phyloP scores from a whole-genome alignment of 305 asterid genomes.

The Rubia balearica region DNA sequence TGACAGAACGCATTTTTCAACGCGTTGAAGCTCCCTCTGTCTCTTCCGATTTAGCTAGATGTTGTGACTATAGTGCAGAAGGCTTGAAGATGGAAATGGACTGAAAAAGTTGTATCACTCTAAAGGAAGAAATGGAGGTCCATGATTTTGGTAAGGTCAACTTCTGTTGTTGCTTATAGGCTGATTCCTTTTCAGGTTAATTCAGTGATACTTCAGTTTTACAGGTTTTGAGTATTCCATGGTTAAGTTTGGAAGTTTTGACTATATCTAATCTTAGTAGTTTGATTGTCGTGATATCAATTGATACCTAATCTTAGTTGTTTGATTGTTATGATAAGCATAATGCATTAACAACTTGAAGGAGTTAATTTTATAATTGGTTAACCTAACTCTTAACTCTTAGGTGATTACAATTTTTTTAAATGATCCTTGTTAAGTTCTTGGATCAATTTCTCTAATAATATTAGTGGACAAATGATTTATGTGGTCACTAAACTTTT shows the following conservation, averaged over 20 bases:
- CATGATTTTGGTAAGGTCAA: conserved; percentile 2
- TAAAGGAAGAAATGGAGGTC: not conserved
- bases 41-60: not conserved
- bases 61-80: not conserved
- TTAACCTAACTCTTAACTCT: not conserved
- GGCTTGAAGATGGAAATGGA: not conserved
- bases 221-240: not conserved
- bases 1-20: not conserved
- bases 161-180: not conserved
- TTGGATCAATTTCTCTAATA: too few species aligned
- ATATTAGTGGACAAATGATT: too few species aligned
- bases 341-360: not conserved
- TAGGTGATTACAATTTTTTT: too few species aligned
- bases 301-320: not conserved
- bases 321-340: not conserved
- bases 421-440: too few species aligned
- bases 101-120: not conserved
- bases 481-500: too few species aligned
- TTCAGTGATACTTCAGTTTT: not conserved
- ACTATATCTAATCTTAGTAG: not conserved
- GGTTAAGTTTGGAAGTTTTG: not conserved
- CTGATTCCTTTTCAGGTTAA: not conserved
- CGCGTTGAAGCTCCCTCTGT: not conserved
- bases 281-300: not conserved
- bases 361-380: not conserved